Conservation (phyloP, 495 filamentous ascomycete genomes). For the Cairneyella variabilis region DNA sequence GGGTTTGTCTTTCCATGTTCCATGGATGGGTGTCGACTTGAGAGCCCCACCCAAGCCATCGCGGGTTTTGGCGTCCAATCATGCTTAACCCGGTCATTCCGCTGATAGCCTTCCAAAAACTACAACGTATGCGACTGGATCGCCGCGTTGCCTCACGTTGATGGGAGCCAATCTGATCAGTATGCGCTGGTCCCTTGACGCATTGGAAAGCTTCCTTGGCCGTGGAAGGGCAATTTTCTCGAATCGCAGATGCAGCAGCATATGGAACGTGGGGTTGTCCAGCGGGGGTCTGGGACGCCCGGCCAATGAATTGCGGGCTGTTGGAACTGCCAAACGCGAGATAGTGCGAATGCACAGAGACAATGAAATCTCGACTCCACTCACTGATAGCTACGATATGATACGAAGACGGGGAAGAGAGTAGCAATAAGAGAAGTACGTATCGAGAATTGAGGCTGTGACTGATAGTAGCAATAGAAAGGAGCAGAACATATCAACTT, state of each 20-base stretch:
- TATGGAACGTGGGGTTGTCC: background rate
- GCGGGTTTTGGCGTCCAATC: constrained; percentile 19
- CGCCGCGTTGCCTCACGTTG: background rate
- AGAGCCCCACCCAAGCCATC: constrained; percentile 17
- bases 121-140: background rate
- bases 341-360: too few species aligned
- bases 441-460: background rate
- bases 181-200: background rate
- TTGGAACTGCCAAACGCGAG: too few species aligned
- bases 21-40: constrained; percentile 6
- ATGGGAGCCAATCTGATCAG: background rate
- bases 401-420: background rate
- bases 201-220: background rate
- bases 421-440: too few species aligned
- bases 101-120: constrained; percentile 13
- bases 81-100: constrained; percentile 9
- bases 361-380: too few species aligned
- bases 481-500: too few species aligned
- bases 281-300: too few species aligned
- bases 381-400: background rate
- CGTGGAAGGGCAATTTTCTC: too few species aligned
- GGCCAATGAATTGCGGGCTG: too few species aligned
- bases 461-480: too few species aligned
- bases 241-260: background rate
- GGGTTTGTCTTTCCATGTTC: too few species aligned